Evolutionary conservation across 169 alveolate species (phyloP).

Genomic region (Eimeria praecox): DNA sequence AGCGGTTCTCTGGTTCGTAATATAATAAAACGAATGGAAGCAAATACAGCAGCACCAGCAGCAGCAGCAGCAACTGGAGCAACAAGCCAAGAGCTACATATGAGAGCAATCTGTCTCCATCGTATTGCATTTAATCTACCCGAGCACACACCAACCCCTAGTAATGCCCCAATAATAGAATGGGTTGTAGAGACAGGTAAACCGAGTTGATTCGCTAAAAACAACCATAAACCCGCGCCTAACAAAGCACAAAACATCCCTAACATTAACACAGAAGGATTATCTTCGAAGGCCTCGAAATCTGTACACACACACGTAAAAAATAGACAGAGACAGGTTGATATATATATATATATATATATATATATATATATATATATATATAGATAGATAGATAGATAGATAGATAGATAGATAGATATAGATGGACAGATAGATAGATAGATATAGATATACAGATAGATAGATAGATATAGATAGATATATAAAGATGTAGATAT

Average conservation of each 20-base stretch:
- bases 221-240: slow-evolving; percentile 91
- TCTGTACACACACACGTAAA: slow-evolving; percentile 82
- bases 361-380: too few relatives aligned
- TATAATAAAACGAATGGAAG: slow-evolving; percentile 75
- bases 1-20: slow-evolving; percentile 83
- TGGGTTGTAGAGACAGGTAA: slow-evolving; percentile 95
- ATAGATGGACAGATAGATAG: too few relatives aligned
- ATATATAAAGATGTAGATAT: too few relatives aligned
- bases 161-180: slow-evolving; percentile 90
- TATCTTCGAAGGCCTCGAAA: slow-evolving; percentile 87
- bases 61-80: slow-evolving; percentile 78
- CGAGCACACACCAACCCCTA: slow-evolving; percentile 92
- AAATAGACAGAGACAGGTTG: too few relatives aligned
- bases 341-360: too few relatives aligned
- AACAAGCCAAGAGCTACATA: slow-evolving; percentile 88
- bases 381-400: too few relatives aligned
- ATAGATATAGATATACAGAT: too few relatives aligned
- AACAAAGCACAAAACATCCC: slow-evolving; percentile 91
- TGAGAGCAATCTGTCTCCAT: slow-evolving; percentile 88
- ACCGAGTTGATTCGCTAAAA: slow-evolving; percentile 87
- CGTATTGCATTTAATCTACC: slow-evolving; percentile 87
- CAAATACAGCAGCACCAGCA: slow-evolving; percentile 66
- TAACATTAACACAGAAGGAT: slow-evolving; percentile 90
- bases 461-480: too few relatives aligned
- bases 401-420: too few relatives aligned